phyloP scores from a whole-genome alignment of 2,329 filamentous ascomycete species.

The Colletotrichum sp. region DNA sequence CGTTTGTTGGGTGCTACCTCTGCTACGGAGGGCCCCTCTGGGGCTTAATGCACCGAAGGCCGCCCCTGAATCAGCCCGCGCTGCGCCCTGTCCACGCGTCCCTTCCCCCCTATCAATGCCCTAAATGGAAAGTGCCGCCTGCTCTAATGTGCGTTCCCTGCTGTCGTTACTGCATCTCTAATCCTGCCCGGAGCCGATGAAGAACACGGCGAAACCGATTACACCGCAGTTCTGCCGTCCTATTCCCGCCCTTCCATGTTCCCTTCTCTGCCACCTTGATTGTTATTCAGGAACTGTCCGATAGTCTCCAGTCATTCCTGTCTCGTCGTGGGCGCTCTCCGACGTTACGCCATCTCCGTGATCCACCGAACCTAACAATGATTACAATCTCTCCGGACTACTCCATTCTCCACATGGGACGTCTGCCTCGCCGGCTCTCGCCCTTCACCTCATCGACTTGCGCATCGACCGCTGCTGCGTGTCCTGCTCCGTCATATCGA shows the following conservation, averaged over 20 bases:
- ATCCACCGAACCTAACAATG: background rate
- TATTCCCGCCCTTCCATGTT: background rate
- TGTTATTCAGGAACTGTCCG: background rate
- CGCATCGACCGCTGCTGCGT: background rate
- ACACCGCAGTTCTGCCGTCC: background rate
- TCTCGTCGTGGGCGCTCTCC: background rate
- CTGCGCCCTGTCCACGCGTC: slow-evolving; percentile 11
- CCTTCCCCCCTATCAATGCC: background rate
- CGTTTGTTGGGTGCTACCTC: background rate
- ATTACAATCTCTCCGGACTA: background rate
- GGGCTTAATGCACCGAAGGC: background rate
- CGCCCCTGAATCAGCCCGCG: background rate
- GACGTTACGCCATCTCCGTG: background rate
- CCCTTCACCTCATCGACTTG: slow-evolving; percentile 4
- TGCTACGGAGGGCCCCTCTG: background rate
- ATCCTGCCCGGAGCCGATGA: background rate
- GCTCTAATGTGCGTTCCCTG: background rate
- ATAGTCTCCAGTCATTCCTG: background rate
- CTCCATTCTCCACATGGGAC: background rate
- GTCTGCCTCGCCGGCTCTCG: background rate
- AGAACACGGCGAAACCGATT: background rate
- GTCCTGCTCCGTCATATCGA: slow-evolving; percentile 10
- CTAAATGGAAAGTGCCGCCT: background rate
- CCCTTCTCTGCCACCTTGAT: background rate
- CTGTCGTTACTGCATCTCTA: background rate